phyloP scores from a whole-genome alignment of 345 rosid genomes.

The Clausena lansium region DNA sequence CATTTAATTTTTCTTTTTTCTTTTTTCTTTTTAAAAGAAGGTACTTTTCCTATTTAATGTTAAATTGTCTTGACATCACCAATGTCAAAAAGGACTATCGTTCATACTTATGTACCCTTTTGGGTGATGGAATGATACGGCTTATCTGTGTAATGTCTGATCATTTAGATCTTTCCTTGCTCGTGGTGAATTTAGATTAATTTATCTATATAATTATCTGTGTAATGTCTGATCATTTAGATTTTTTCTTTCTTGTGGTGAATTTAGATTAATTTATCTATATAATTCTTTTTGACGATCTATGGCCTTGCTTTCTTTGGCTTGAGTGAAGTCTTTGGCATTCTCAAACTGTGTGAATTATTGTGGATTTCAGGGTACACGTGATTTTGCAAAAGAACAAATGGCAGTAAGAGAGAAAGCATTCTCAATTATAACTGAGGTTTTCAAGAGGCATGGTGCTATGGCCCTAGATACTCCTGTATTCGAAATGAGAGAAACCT shows the following conservation, averaged over 20 bases:
- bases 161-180: background rate
- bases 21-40: background rate
- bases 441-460: constrained; percentile 91
- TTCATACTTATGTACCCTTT: background rate
- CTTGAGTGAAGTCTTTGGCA: background rate
- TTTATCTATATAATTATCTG: too few species aligned
- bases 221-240: too few species aligned
- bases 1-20: background rate
- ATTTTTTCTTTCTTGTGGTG: too few species aligned
- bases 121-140: background rate
- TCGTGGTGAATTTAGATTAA: too few species aligned
- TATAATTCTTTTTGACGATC: background rate
- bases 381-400: constrained; percentile 89
- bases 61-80: background rate
- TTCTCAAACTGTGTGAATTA: constrained; percentile 5
- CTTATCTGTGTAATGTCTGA: background rate
- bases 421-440: constrained; percentile 66
- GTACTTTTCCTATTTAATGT: background rate
- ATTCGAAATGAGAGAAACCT: constrained; percentile 92
- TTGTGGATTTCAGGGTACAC: constrained; percentile 61
- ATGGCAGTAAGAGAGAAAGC: constrained; percentile 80
- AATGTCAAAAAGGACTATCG: background rate
- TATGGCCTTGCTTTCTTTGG: background rate
- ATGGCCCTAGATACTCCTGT: constrained; percentile 94
- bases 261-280: background rate